phyloP scores from a whole-genome alignment of 2,329 filamentous ascomycete genomes.

The Aspergillus fumigatus region DNA sequence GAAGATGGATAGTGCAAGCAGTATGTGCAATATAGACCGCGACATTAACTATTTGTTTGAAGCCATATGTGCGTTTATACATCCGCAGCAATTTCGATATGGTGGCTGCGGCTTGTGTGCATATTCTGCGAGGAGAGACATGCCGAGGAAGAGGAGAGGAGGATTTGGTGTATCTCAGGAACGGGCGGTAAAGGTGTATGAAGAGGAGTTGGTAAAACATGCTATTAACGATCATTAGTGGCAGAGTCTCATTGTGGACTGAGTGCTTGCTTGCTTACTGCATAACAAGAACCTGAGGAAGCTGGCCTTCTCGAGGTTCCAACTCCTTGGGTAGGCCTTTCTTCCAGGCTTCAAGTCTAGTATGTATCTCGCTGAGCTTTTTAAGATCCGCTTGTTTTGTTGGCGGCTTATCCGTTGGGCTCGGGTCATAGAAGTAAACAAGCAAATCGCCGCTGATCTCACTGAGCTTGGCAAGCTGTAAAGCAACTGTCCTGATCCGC shows the following conservation, averaged over 20 bases:
- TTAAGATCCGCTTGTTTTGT: constrained; percentile 83
- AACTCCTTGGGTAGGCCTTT: constrained; percentile 78
- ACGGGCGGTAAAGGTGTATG: constrained; percentile 92
- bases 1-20: constrained; percentile 87
- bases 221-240: constrained; percentile 46
- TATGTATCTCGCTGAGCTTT: constrained; percentile 87
- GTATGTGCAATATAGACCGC: constrained; percentile 94
- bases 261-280: constrained; percentile 61
- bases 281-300: constrained; percentile 76
- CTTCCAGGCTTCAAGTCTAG: constrained; percentile 84
- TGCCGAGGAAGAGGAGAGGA: constrained; percentile 80
- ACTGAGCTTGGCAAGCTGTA: constrained; percentile 78
- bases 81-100: constrained; percentile 93
- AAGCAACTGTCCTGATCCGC: constrained; percentile 72
- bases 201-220: constrained; percentile 98
- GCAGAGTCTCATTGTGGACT: neutral
- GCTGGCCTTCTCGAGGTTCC: constrained; percentile 80
- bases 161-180: constrained; percentile 79
- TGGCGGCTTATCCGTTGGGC: constrained; percentile 54
- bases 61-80: constrained; percentile 86
- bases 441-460: constrained; percentile 93
- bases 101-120: constrained; percentile 79
- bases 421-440: constrained; percentile 84
- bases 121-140: constrained; percentile 85
- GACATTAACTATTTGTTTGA: constrained; percentile 93